Evolutionary conservation across 73 alveolate species (phyloP).

Genomic region (Paramecium caudatum): DNA sequence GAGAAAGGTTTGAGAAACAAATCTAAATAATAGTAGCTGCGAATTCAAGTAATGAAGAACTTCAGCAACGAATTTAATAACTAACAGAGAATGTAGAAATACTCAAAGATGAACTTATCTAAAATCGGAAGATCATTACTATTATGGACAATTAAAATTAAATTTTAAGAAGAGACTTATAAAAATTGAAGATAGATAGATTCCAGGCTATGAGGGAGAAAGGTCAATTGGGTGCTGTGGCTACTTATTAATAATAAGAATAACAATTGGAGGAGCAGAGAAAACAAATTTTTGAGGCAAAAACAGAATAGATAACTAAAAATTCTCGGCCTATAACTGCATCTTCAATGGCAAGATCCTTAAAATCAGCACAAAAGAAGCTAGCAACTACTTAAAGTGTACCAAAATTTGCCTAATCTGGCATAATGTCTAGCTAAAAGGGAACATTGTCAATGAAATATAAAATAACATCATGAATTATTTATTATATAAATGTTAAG

Average conservation of each 20-base stretch:
- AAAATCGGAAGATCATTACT: conserved; percentile 53
- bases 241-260: conserved; percentile 32
- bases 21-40: conserved; percentile 42
- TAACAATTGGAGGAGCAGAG: neutral
- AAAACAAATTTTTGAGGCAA: neutral
- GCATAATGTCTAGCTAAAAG: neutral
- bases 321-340: conserved; percentile 19
- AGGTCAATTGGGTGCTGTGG: conserved; percentile 60
- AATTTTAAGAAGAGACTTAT: conserved; percentile 35
- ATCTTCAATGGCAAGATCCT: conserved; percentile 8
- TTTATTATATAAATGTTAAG: neutral
- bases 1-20: conserved; percentile 4
- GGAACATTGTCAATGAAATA: conserved; percentile 12
- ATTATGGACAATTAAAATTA: conserved; percentile 62
- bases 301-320: neutral
- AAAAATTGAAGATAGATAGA: conserved; percentile 55
- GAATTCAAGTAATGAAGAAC: conserved; percentile 58
- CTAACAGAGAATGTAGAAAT: conserved; percentile 61
- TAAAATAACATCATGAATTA: conserved; percentile 28
- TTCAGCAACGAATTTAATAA: conserved; percentile 5
- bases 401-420: neutral
- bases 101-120: conserved; percentile 27
- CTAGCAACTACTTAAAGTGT: conserved; percentile 3
- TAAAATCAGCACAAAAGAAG: conserved; percentile 21
- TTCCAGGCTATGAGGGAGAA: conserved; percentile 65